These are phyloP conservation scores for Claviceps quebecensis DNA, from an alignment of 2,329 filamentous ascomycete genomes.

Conservation along the genomic window DNA sequence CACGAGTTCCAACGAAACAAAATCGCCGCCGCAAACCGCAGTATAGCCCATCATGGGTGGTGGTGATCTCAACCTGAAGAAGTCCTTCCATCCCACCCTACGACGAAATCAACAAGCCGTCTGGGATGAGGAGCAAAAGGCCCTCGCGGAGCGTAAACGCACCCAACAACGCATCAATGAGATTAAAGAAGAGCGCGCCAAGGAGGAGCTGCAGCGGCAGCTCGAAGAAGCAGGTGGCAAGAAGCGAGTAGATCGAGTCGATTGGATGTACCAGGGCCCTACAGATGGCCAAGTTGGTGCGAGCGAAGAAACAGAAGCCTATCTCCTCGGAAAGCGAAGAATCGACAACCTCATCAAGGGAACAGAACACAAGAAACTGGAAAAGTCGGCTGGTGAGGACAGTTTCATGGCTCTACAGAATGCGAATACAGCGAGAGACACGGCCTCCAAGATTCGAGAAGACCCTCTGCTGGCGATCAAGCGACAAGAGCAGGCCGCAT, in stretches of 20 bases:
- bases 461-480: conserved; percentile 91
- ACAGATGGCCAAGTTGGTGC: conserved; percentile 61
- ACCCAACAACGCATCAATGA: conserved; percentile 87
- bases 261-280: conserved; percentile 97
- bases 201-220: conserved; percentile 80
- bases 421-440: conserved; percentile 65
- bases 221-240: conserved; percentile 79
- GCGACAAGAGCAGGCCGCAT: conserved; percentile 72
- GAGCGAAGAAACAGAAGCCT: conserved; percentile 84
- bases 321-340: conserved; percentile 78
- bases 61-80: conserved; percentile 89
- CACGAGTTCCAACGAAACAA: neutral
- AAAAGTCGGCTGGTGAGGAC: conserved; percentile 55
- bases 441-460: conserved; percentile 71
- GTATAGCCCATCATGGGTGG: conserved; percentile 57
- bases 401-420: conserved; percentile 48
- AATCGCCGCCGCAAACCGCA: neutral
- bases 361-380: conserved; percentile 64
- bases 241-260: conserved; percentile 69
- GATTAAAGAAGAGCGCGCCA: conserved; percentile 80
- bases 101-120: conserved; percentile 83
- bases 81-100: conserved; percentile 85
- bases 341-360: conserved; percentile 75
- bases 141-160: conserved; percentile 85
- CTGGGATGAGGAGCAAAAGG: conserved; percentile 83